These are phyloP conservation scores for Tripterygium wilfordii DNA, from an alignment of 177 flowering plant species.

Conservation along the genomic window DNA sequence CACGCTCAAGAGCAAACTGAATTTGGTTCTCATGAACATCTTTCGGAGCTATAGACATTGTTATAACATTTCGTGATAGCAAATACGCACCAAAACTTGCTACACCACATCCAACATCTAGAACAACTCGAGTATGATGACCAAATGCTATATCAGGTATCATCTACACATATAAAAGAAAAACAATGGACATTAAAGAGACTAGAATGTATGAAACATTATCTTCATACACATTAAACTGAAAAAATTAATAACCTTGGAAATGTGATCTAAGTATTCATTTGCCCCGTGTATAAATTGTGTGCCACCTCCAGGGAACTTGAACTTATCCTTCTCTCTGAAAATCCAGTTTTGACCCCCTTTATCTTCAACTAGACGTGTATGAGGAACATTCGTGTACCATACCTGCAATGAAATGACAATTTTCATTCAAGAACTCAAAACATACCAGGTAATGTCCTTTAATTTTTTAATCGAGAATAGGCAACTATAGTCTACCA, in stretches of 20 bases:
- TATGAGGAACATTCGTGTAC: conserved; percentile 88
- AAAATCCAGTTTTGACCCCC: conserved; percentile 94
- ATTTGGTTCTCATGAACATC: conserved; percentile 89
- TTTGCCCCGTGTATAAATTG: conserved; percentile 92
- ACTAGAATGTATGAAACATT: conserved; percentile 7
- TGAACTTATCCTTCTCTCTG: conserved; percentile 64
- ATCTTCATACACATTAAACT: background rate
- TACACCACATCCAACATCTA: conserved; percentile 86
- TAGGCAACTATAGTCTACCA: too few species aligned
- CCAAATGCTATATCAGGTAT: conserved; percentile 19
- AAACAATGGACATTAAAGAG: conserved; percentile 48
- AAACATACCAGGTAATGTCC: too few species aligned
- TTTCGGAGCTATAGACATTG: conserved; percentile 85
- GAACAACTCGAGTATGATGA: conserved; percentile 53
- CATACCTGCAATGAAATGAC: conserved; percentile 52
- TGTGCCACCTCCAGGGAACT: conserved; percentile 96
- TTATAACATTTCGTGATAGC: conserved; percentile 52
- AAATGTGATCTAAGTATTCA: conserved; percentile 80
- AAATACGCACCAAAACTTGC: conserved; percentile 38
- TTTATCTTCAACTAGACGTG: conserved; percentile 86
- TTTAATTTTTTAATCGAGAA: too few species aligned
- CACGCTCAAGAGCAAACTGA: conserved; percentile 92
- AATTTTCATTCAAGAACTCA: background rate
- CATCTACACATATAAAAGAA: conserved; percentile 19
- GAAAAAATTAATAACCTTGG: conserved; percentile 41